Evolutionary conservation across 2,329 filamentous ascomycete genomes (phyloP).

Genomic region (Diaporthe sp.): DNA sequence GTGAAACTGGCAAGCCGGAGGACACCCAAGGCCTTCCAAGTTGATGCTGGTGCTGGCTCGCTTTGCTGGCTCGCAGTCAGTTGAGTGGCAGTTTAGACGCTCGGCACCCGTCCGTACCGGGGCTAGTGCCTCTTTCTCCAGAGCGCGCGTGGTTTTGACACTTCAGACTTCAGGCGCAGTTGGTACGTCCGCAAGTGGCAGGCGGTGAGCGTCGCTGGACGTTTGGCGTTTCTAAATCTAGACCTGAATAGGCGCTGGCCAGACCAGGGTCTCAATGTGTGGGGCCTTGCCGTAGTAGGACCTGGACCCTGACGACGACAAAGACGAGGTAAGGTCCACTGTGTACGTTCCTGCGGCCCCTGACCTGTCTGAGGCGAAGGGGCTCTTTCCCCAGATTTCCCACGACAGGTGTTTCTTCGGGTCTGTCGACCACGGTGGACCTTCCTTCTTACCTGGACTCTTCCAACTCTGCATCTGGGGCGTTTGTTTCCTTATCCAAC

Average conservation of each 20-base stretch:
- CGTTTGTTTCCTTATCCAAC: not conserved
- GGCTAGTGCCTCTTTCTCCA: conserved; percentile 12
- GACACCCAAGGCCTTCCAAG: not conserved
- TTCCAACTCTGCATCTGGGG: not conserved
- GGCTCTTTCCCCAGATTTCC: conserved; percentile 17
- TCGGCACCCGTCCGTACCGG: conserved; percentile 5
- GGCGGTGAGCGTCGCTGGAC: not conserved
- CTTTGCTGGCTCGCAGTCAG: not conserved
- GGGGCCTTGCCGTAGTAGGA: not conserved
- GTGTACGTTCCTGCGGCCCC: not conserved
- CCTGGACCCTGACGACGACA: conserved; percentile 29
- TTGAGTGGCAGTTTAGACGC: conserved; percentile 9
- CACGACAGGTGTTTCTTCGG: conserved; percentile 11
- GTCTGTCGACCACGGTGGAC: not conserved
- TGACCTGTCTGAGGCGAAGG: not conserved
- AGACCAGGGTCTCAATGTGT: not conserved
- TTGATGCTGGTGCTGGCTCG: not conserved
- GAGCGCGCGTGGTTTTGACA: not conserved
- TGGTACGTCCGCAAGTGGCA: not conserved
- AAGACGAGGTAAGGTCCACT: conserved; percentile 13
- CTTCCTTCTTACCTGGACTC: not conserved
- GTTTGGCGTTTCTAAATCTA: conserved; percentile 26
- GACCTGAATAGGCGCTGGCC: conserved; percentile 16
- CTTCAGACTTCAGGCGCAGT: not conserved
- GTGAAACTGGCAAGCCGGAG: conserved; percentile 17